phyloP scores from a whole-genome alignment of 768 basidiomycete species.

The Cantharellus cinnabarinus region DNA sequence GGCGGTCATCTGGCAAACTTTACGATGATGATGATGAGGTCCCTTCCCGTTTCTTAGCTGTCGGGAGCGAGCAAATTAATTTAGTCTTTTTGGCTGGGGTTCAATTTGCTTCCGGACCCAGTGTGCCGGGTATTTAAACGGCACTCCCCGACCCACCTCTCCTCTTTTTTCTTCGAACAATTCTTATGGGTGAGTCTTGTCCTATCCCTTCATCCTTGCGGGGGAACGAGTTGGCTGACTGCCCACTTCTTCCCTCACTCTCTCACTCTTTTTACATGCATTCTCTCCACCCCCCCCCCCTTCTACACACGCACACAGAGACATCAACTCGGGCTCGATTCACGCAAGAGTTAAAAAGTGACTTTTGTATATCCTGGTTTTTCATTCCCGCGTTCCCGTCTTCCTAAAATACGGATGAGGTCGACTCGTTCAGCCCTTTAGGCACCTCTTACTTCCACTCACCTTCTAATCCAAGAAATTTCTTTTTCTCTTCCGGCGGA shows the following conservation, averaged over 20 bases:
- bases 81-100: neutral
- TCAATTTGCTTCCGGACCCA: neutral
- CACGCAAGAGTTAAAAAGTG: no score
- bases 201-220: no score
- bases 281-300: neutral
- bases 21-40: no score
- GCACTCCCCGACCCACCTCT: neutral
- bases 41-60: no score
- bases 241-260: neutral
- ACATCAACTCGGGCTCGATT: slow-evolving; percentile 68
- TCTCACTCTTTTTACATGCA: neutral
- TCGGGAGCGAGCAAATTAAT: neutral
- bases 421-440: no score
- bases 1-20: no score
- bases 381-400: slow-evolving; percentile 66
- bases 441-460: no score
- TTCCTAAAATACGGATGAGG: slow-evolving; percentile 4
- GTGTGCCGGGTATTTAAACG: neutral
- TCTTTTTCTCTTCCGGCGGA: no score
- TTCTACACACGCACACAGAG: slow-evolving; percentile 32
- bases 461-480: no score
- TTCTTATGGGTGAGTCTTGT: slow-evolving; percentile 13
- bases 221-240: no score
- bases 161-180: slow-evolving; percentile 33
- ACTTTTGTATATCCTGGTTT: slow-evolving; percentile 47